These are phyloP conservation scores for Exophiala xenobiotica DNA, from an alignment of 2,329 filamentous ascomycete genomes.

Conservation along the genomic window DNA sequence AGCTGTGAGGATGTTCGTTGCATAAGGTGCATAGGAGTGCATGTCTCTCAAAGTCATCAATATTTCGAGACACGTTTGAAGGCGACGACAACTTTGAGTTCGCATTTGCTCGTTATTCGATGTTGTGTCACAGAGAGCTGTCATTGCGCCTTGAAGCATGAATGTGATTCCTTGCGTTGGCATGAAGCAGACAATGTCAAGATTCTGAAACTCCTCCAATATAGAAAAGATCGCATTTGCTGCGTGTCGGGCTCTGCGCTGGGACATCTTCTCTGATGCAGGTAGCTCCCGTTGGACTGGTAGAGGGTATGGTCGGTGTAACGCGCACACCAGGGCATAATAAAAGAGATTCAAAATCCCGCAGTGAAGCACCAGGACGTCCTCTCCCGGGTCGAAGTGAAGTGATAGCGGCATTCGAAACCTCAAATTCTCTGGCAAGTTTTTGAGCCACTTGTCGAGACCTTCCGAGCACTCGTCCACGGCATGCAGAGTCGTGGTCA, in stretches of 20 bases:
- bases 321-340: constrained; percentile 82
- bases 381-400: constrained; percentile 8
- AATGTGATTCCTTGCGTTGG: constrained; percentile 11
- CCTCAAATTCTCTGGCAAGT: neutral
- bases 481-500: neutral
- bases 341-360: constrained; percentile 92
- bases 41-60: constrained; percentile 6
- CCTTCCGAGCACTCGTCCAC: constrained; percentile 1
- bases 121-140: constrained; percentile 8
- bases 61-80: constrained; percentile 9
- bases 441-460: constrained; percentile 5
- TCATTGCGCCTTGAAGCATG: constrained; percentile 4
- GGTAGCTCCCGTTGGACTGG: constrained; percentile 2
- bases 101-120: neutral
- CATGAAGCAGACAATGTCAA: constrained; percentile 10
- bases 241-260: constrained; percentile 13
- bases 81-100: neutral
- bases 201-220: constrained; percentile 6
- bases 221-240: constrained; percentile 8
- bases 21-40: constrained; percentile 8
- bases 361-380: constrained; percentile 61
- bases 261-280: constrained; percentile 4
- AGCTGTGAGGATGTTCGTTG: constrained; percentile 3
- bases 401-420: constrained; percentile 4
- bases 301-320: constrained; percentile 74